These are phyloP conservation scores for Carallia brachiata DNA, from an alignment of 345 rosid species.

Conservation along the genomic window DNA sequence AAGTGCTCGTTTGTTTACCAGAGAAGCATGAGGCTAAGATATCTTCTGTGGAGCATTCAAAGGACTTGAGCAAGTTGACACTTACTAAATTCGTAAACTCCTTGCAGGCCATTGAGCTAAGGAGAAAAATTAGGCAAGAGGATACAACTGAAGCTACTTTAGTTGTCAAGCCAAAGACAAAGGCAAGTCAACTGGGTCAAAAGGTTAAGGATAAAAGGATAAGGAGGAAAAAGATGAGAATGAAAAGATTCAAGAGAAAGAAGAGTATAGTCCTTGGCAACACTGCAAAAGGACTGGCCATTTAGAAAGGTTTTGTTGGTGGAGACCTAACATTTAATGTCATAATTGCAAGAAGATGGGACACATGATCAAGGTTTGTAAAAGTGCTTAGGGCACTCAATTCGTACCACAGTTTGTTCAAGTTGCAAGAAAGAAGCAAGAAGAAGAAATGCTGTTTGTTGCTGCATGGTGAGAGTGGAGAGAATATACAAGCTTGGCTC, in stretches of 20 bases:
- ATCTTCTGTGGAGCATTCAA: no score
- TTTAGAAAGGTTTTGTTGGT: no score
- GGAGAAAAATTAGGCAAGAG: no score
- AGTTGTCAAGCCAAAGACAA: no score
- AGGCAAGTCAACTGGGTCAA: no score
- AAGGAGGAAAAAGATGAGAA: no score
- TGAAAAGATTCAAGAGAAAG: background rate
- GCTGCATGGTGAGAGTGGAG: accelerated
- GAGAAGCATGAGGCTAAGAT: background rate
- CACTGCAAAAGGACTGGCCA: background rate
- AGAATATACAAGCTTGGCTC: background rate
- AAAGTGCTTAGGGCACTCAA: background rate
- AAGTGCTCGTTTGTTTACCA: background rate
- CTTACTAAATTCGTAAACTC: background rate
- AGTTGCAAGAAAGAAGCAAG: background rate
- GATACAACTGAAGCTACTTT: no score
- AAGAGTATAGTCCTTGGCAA: background rate
- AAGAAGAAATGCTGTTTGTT: background rate
- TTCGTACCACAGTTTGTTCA: no score
- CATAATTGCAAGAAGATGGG: background rate
- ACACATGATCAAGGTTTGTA: background rate
- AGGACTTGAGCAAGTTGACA: background rate
- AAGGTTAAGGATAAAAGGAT: accelerated
- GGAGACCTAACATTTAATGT: no score
- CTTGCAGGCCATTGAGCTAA: background rate